These are phyloP conservation scores for Schizophyllum commune DNA, from an alignment of 1,284 basidiomycete species.

Conservation along the genomic window DNA sequence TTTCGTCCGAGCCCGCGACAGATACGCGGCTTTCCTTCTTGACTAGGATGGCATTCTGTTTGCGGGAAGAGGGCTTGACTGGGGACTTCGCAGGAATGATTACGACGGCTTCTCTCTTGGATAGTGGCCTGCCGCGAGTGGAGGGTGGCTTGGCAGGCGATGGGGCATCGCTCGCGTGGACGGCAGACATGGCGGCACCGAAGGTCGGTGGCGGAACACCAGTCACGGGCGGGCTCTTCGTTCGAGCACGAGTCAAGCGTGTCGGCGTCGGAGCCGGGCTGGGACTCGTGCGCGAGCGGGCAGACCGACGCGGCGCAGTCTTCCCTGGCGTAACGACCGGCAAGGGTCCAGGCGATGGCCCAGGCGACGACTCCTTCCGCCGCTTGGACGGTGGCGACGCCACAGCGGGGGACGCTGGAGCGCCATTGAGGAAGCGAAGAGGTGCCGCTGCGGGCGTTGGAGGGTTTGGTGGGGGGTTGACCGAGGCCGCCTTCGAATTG, in stretches of 20 bases:
- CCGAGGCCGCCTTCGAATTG: constrained; percentile 23
- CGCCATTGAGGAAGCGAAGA: neutral
- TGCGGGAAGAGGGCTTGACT: neutral
- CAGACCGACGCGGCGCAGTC: neutral
- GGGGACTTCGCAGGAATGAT: neutral
- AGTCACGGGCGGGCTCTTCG: neutral
- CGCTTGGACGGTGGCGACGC: neutral
- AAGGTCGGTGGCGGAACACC: neutral
- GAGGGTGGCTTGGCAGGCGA: neutral
- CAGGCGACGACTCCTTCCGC: neutral
- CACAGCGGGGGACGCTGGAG: neutral
- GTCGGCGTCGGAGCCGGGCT: neutral
- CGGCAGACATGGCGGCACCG: neutral
- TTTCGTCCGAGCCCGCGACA: neutral
- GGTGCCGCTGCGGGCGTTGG: constrained; percentile 20
- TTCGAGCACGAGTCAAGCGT: neutral
- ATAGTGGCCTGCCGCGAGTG: neutral
- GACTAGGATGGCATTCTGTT: neutral
- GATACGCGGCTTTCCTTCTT: neutral
- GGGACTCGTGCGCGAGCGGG: neutral
- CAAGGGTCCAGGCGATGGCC: neutral
- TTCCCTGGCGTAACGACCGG: neutral
- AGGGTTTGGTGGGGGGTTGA: constrained; percentile 24
- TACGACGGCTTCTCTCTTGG: too few relatives aligned
- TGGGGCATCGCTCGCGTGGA: neutral